Evolutionary conservation across 2,329 filamentous ascomycete genomes (phyloP), one percentile per base, ranked within the genome.

Genomic region (Colletotrichum acutatum): DNA sequence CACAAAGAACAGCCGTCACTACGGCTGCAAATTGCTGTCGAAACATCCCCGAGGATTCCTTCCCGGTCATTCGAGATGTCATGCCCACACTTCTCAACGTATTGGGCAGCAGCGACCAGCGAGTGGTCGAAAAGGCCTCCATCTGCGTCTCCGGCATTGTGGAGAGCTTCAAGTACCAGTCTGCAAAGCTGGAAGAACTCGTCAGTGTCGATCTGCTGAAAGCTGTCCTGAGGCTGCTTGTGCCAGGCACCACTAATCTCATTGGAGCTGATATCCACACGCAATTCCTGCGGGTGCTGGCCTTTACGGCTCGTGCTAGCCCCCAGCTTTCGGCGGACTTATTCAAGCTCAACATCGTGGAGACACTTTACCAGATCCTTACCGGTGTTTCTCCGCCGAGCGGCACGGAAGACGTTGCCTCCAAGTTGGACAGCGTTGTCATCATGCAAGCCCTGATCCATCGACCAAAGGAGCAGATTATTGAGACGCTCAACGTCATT

Each of bases 401-500:
- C 74, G 94, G 93, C 42, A 92, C 89, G 1, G 92, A 95, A 46
- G 92, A 96, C 80, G 90, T 95, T 70, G 93, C 92, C 34, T 93
- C 90, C 49, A 98, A 97, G 83, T 93, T 98, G 75, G 96, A 98
- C 82, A 98, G 95, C 79, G 96, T 98, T 68, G 90, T 99, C 58
- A 97, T 99, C 78, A 99, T 99, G 97, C 97, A 99, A 84, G 95
- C 97, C 49, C 88, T 99, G 75, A 98, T 99, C 65, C 97, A 98
- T 80, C 92, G 96, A 53, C 97, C 97, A 7, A 92, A 95, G 69
- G 97, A 99, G 77, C 97, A 99, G 83, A 94, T 99, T 22, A 97
- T 96, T 77, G 97, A 99, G 85, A 98, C 97, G 1, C 89, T 99
- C 75, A 98, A 98, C 80, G 95, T 99, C 75, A 95, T 99, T 75